Percentiles rank a stretch among this genome's conserved stretches.
Evolutionary conservation across 1,284 basidiomycete genomes (phyloP).

Genomic region (Irpex sp.): DNA sequence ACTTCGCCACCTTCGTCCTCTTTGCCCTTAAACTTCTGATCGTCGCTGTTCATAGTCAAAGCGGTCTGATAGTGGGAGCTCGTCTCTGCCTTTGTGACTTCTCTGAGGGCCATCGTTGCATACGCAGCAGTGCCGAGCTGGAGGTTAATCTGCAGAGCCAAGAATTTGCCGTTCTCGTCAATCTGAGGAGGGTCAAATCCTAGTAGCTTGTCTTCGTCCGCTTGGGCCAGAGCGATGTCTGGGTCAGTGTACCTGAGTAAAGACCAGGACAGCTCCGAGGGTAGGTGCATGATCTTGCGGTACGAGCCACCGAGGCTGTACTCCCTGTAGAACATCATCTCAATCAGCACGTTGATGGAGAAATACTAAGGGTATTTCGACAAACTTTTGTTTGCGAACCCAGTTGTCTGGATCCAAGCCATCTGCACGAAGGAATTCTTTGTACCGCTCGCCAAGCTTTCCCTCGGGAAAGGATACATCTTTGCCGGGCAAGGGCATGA

Average conservation of each 20-base stretch:
- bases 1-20: constrained; percentile 21
- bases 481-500: constrained; percentile 93
- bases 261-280: constrained; percentile 77
- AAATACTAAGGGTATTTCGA: neutral
- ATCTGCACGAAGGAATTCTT: constrained; percentile 77
- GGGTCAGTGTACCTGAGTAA: constrained; percentile 91
- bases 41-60: constrained; percentile 78
- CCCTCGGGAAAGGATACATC: constrained; percentile 90
- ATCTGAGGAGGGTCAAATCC: constrained; percentile 69
- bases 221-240: constrained; percentile 85
- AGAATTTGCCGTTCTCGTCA: constrained; percentile 72
- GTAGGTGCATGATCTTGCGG: constrained; percentile 85
- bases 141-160: constrained; percentile 80
- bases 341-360: neutral
- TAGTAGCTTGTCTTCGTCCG: constrained; percentile 91
- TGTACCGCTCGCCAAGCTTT: constrained; percentile 77
- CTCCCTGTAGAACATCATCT: constrained; percentile 51
- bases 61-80: constrained; percentile 83
- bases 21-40: constrained; percentile 68
- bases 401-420: constrained; percentile 88
- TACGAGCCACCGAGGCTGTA: constrained; percentile 93
- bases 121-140: constrained; percentile 86
- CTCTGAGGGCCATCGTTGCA: constrained; percentile 93
- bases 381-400: constrained; percentile 81
- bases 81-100: constrained; percentile 91